Evolutionary conservation across 805 yeast genomes (phyloP).

Genomic region (Babjeviella inositovora): DNA sequence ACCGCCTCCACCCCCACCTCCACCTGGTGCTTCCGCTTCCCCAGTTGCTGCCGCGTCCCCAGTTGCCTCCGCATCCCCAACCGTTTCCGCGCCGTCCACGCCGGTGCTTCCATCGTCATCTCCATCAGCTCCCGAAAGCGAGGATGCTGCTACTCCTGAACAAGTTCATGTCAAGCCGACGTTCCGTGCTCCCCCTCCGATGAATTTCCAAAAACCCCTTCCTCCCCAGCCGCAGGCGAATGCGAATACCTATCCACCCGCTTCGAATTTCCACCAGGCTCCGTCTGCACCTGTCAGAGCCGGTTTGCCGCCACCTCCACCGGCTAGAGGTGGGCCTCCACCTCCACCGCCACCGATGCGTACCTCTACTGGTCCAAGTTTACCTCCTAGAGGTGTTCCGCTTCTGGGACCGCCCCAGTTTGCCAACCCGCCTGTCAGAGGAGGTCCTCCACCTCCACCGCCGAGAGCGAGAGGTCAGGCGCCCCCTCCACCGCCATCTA

Average conservation of each 20-base stretch:
- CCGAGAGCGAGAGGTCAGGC: slow-evolving; percentile 3
- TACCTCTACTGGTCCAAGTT: too few species aligned
- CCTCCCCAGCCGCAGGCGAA: slow-evolving; percentile 6
- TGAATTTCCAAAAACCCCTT: slow-evolving; percentile 12
- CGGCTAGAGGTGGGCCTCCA: slow-evolving; percentile 5
- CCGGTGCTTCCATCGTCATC: slow-evolving; percentile 5
- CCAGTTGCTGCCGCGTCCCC: slow-evolving; percentile 4
- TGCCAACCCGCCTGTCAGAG: slow-evolving; percentile 1
- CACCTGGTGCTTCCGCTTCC: slow-evolving; percentile 11
- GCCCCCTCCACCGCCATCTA: slow-evolving; percentile 1
- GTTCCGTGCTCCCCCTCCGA: slow-evolving; percentile 19
- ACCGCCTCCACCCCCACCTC: slow-evolving; percentile 20
- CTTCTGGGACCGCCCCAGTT: slow-evolving; percentile 2
- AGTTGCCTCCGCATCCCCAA: slow-evolving; percentile 5
- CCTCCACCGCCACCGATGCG: slow-evolving; percentile 11
- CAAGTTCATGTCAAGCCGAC: slow-evolving; percentile 6
- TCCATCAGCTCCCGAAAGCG: slow-evolving; percentile 4
- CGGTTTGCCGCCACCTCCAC: slow-evolving; percentile 10
- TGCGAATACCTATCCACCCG: too few species aligned
- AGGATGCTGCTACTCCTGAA: slow-evolving; percentile 1
- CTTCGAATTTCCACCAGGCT: slow-evolving; percentile 2
- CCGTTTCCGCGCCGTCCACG: slow-evolving; percentile 3
- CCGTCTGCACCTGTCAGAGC: too few species aligned
- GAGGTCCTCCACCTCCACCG: slow-evolving; percentile 7
- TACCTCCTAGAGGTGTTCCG: too few species aligned